Conservation (phyloP, 148 eudicot species). For the Amaranthus cruentus region DNA sequence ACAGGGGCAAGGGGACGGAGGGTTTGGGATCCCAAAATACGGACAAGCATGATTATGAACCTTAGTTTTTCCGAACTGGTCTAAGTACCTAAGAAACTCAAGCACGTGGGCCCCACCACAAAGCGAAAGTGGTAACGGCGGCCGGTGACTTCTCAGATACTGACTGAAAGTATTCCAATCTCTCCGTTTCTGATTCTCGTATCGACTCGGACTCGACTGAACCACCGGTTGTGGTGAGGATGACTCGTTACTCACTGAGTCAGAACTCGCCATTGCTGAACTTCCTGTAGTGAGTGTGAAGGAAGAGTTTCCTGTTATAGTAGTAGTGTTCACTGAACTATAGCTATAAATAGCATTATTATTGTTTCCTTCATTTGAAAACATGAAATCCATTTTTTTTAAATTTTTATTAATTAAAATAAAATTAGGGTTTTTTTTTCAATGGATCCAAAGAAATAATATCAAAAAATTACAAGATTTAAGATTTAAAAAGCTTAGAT, state of each 20-base stretch:
- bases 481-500: not conserved
- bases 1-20: slow-evolving; percentile 60
- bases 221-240: not conserved
- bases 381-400: slow-evolving; percentile 20
- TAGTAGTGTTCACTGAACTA: not conserved
- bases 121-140: slow-evolving; percentile 39
- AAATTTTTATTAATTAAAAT: not conserved
- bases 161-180: slow-evolving; percentile 68
- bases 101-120: slow-evolving; percentile 64
- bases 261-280: not conserved
- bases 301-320: not conserved
- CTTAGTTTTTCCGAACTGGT: slow-evolving; percentile 61
- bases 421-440: slow-evolving; percentile 8
- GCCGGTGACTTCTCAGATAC: slow-evolving; percentile 55
- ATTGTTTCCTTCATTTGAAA: not conserved
- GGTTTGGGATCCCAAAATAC: slow-evolving; percentile 53
- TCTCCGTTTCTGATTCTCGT: slow-evolving; percentile 58
- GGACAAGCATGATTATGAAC: slow-evolving; percentile 55
- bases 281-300: not conserved
- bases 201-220: slow-evolving; percentile 24
- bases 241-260: not conserved
- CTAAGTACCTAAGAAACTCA: slow-evolving; percentile 60
- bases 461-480: not conserved
- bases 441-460: not conserved
- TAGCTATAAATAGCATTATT: not conserved